phyloP scores from a whole-genome alignment of 2,329 filamentous ascomycete species.

The Podosphaera xanthii region DNA sequence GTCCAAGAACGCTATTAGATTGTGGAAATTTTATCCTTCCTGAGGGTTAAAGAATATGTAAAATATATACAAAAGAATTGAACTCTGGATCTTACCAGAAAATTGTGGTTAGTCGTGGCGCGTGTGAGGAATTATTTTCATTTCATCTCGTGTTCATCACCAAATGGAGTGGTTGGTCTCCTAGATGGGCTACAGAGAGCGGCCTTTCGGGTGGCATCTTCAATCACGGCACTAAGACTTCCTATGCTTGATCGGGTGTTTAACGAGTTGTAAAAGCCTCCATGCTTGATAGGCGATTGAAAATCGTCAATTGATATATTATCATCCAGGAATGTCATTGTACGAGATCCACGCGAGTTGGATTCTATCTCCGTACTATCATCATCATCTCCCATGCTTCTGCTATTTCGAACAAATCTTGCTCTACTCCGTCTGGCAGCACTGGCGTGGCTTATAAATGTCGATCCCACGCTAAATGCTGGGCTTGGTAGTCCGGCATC shows the following conservation, averaged over 20 bases:
- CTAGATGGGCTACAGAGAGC: neutral
- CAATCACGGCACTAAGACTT: slow-evolving; percentile 31
- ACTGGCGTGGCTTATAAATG: slow-evolving; percentile 42
- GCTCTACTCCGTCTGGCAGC: slow-evolving; percentile 32
- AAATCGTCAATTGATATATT: slow-evolving; percentile 14
- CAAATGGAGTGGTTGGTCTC: slow-evolving; percentile 27
- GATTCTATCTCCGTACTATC: slow-evolving; percentile 3
- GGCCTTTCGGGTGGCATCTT: slow-evolving; percentile 22
- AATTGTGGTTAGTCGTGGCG: neutral
- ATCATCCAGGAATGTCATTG: slow-evolving; percentile 27
- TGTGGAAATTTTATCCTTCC: neutral
- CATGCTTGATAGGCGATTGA: slow-evolving; percentile 23
- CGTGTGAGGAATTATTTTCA: slow-evolving; percentile 15
- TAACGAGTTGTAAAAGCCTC: slow-evolving; percentile 33
- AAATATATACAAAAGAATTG: neutral
- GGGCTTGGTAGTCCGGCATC: slow-evolving; percentile 26
- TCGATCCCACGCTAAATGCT: slow-evolving; percentile 43
- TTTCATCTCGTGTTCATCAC: slow-evolving; percentile 33
- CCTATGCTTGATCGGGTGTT: slow-evolving; percentile 19
- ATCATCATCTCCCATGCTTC: slow-evolving; percentile 21
- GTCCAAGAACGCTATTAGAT: no score
- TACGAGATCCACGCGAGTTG: slow-evolving; percentile 20
- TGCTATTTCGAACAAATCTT: slow-evolving; percentile 36
- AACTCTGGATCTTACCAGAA: neutral
- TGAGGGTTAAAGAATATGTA: neutral